These are phyloP conservation scores for Ploettnerulaceae sp. DNA, from an alignment of 2,329 filamentous ascomycete genomes.

Conservation along the genomic window DNA sequence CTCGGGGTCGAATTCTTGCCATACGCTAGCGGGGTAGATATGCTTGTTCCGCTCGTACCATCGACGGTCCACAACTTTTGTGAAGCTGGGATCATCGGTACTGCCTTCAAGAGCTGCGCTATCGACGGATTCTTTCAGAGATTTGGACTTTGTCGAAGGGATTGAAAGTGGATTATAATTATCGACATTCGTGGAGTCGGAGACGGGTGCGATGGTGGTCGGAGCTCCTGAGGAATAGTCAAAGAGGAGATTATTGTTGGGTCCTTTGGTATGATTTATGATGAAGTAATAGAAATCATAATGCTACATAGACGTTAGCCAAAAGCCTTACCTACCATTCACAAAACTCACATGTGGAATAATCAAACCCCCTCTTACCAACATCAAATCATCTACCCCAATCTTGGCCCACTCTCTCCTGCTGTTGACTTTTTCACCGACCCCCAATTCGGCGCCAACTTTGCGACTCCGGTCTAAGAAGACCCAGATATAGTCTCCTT, in stretches of 20 bases:
- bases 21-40: constrained; percentile 92
- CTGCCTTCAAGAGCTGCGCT: constrained; percentile 62
- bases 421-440: constrained; percentile 54
- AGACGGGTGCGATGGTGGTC: constrained; percentile 3
- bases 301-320: constrained; percentile 57
- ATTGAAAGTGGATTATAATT: constrained; percentile 38
- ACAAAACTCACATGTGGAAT: constrained; percentile 75
- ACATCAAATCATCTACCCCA: constrained; percentile 90
- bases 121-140: constrained; percentile 36
- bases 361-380: constrained; percentile 85
- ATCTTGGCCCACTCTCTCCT: constrained; percentile 87
- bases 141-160: constrained; percentile 34
- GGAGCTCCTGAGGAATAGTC: constrained; percentile 57
- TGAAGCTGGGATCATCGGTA: constrained; percentile 70
- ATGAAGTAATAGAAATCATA: constrained; percentile 98
- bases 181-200: constrained; percentile 22
- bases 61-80: constrained; percentile 90
- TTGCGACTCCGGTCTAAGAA: constrained; percentile 90
- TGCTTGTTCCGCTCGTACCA: constrained; percentile 99
- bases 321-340: constrained; percentile 23
- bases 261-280: constrained; percentile 75
- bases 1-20: constrained; percentile 90
- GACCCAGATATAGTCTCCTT: constrained; percentile 89
- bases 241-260: constrained; percentile 70
- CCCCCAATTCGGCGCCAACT: constrained; percentile 76